phyloP scores from a whole-genome alignment of 106 monocot genomes.

The Agapanthus africanus region DNA sequence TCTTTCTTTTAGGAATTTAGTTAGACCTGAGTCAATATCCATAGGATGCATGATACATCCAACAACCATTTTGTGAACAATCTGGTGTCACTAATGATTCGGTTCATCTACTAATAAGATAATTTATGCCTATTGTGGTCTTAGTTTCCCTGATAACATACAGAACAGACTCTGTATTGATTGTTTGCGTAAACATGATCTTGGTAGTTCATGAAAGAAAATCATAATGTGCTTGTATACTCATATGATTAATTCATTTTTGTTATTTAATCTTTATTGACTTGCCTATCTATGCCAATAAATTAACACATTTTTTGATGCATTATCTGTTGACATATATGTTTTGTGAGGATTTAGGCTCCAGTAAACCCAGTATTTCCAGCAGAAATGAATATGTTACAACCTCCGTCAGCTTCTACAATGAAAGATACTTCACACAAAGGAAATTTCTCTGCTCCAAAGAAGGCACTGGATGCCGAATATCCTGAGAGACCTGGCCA shows the following conservation, averaged over 20 bases:
- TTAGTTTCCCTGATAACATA: too few species aligned
- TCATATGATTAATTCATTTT: neutral
- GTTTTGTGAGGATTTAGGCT: conserved; percentile 3
- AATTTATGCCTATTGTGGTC: too few species aligned
- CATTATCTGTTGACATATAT: neutral
- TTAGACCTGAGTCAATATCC: too few species aligned
- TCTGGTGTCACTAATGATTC: too few species aligned
- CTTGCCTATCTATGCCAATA: too few species aligned
- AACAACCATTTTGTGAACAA: too few species aligned
- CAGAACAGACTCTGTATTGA: too few species aligned
- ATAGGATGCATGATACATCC: too few species aligned
- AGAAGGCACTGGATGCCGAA: conserved; percentile 24
- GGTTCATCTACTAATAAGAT: too few species aligned
- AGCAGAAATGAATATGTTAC: conserved; percentile 7
- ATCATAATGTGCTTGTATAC: neutral
- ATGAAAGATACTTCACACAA: neutral
- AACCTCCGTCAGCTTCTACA: neutral
- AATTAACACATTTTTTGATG: too few species aligned
- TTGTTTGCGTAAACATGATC: too few species aligned
- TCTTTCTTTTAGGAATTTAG: too few species aligned
- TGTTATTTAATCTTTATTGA: neutral
- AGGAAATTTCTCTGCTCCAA: neutral
- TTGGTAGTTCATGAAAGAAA: neutral
- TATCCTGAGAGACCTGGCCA: conserved; percentile 98
- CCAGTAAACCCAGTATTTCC: neutral